phyloP scores from a whole-genome alignment of 768 basidiomycete genomes.

The Hygrophoropsis aurantiaca region DNA sequence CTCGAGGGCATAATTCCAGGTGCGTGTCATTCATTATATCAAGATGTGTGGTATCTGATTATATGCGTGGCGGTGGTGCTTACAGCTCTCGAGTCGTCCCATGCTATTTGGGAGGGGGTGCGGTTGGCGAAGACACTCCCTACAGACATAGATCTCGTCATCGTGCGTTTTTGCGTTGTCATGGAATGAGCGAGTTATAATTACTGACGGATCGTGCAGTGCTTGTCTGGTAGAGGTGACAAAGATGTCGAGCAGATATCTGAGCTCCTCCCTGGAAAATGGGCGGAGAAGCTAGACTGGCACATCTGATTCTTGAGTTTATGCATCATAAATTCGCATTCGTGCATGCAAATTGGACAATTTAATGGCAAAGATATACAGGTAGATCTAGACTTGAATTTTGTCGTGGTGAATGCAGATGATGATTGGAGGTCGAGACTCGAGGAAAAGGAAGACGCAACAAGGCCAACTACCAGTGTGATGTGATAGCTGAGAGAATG shows the following conservation, averaged over 20 bases:
- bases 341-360: too few species aligned
- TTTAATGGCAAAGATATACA: too few species aligned
- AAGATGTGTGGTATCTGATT: slow-evolving; percentile 1
- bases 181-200: too few species aligned
- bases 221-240: slow-evolving; percentile 92
- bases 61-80: too few species aligned
- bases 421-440: too few species aligned
- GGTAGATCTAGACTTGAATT: too few species aligned
- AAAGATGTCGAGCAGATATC: slow-evolving; percentile 98
- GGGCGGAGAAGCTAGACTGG: slow-evolving; percentile 95
- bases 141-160: slow-evolving; percentile 84
- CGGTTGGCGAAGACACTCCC: slow-evolving; percentile 81
- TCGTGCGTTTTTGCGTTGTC: slow-evolving; percentile 53
- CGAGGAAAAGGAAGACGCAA: too few species aligned
- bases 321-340: too few species aligned
- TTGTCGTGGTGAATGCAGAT: too few species aligned
- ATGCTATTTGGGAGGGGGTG: slow-evolving; percentile 93
- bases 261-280: slow-evolving; percentile 86
- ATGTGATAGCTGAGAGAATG: too few species aligned
- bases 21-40: too few species aligned
- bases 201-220: slow-evolving; percentile 43
- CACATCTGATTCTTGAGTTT: slow-evolving; percentile 63
- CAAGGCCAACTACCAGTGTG: too few species aligned
- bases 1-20: slow-evolving; percentile 97
- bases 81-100: slow-evolving; percentile 88